Base-by-base conservation (phyloP, 768 basidiomycete species). In the Pleurotus citrinopileatus region DNA sequence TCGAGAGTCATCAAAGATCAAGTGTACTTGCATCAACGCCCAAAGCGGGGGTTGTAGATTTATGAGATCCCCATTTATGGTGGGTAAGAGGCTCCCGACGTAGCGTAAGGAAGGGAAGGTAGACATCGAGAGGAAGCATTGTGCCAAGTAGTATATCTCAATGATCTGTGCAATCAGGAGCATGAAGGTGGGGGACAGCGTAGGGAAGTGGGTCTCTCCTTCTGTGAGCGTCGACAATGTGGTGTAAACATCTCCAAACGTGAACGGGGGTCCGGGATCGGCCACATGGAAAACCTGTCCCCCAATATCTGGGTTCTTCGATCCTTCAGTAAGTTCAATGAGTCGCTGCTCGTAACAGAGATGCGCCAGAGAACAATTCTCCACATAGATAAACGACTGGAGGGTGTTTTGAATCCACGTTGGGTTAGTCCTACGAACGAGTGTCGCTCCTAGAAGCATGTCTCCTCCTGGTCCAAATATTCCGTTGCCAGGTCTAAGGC, bases 391-490 rank as follows among this genome's bases (percentile, higher is more conserved):
- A 65, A 85, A 87, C 6, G 84, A 85, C 59, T 85, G 82, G 29
- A 89, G 60, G 53, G 79, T 76, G 54, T 75, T 73, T 3, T 62
- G 56, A 27, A 81, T 73, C 88, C 88, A 91, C 0, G 82, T 80
- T 1, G 82, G 84, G 61, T 84, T 88, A 46, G 70, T 64, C 61
- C 76, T 70, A 42, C 84, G 79, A 2, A 76, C 69, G 38, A 91
- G 78, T 63, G 84, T 87, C 17, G 81, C 77, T 2, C 79, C 86
- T 48, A 79, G 82, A 9, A 87, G 62, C 60, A 86, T 77, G 64
- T 91, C 89, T 3, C 88, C 89, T 32, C 87, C 81, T 1, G 88
- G 83, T 1, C 89, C 89, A 65, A 81, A 91, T 3, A 89, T 68
- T 0, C 86, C 87, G 56, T 90, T 90, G 0, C 89, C 87, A 2